These are phyloP conservation scores for Albizia julibrissin DNA, from an alignment of 306 rosid genomes.

Conservation along the genomic window DNA sequence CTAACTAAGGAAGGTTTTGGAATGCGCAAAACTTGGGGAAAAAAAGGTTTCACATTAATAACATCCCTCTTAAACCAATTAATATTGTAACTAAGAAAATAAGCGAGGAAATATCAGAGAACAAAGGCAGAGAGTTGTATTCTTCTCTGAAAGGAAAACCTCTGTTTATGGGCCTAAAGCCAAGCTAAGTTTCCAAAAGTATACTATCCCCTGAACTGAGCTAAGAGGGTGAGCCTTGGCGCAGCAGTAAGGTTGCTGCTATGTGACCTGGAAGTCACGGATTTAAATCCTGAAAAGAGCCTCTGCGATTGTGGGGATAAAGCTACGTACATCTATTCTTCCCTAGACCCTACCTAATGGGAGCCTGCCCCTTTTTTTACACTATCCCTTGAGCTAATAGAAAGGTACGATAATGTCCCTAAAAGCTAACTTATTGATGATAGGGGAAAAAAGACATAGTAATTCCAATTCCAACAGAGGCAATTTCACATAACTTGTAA, in stretches of 20 bases:
- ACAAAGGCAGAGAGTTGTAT: background rate
- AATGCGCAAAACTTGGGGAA: slow-evolving; percentile 4
- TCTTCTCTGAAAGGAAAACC: background rate
- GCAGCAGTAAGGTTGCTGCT: too few relatives aligned
- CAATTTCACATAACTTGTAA: slow-evolving; percentile 2
- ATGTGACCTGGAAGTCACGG: too few relatives aligned
- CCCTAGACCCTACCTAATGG: too few relatives aligned
- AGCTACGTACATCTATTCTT: too few relatives aligned
- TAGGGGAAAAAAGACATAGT: background rate
- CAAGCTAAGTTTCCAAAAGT: background rate
- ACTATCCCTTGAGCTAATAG: background rate
- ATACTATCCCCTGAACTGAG: background rate
- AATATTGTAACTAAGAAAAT: background rate
- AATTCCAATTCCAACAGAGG: background rate
- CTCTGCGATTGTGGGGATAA: too few relatives aligned
- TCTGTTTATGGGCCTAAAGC: background rate
- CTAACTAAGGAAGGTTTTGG: background rate
- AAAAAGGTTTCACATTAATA: background rate
- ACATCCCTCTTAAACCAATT: background rate
- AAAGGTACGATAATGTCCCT: background rate
- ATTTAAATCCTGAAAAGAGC: too few relatives aligned
- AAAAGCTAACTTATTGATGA: background rate
- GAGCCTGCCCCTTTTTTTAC: background rate
- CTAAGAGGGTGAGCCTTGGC: background rate
- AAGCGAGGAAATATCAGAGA: background rate